These are phyloP conservation scores for Pythium aristosporum DNA, from an alignment of 352 stramenopile species.

Conservation along the genomic window DNA sequence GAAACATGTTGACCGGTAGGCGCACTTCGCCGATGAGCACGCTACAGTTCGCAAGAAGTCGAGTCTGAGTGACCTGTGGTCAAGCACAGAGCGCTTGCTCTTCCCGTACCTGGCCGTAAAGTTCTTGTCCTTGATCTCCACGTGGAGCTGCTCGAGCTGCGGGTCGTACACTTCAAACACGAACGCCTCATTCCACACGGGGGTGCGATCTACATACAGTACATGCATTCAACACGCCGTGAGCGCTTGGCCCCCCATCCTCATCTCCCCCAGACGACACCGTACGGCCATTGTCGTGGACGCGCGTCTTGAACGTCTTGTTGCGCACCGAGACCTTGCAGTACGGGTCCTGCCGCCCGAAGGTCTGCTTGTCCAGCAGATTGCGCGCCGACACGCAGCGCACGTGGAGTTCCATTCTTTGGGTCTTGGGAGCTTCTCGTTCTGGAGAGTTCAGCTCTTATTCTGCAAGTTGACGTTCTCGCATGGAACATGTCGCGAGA, in stretches of 20 bases:
- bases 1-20: conserved; percentile 75
- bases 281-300: conserved; percentile 83
- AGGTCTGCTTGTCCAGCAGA: conserved; percentile 82
- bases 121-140: conserved; percentile 87
- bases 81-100: background rate
- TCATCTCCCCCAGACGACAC: background rate
- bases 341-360: conserved; percentile 83
- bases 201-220: conserved; percentile 48
- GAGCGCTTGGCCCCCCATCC: background rate
- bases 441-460: background rate
- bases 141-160: conserved; percentile 68
- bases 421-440: background rate
- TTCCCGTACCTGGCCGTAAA: conserved; percentile 51
- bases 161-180: conserved; percentile 71
- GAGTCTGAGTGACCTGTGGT: background rate
- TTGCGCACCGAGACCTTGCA: conserved; percentile 68
- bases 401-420: conserved; percentile 73
- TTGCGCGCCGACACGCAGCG: conserved; percentile 77
- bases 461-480: background rate
- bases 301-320: conserved; percentile 69
- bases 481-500: background rate
- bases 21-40: conserved; percentile 71
- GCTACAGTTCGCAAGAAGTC: conserved; percentile 24
- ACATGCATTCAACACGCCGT: background rate
- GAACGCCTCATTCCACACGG: conserved; percentile 84